Conservation (phyloP, 768 basidiomycete species). For the Suillus variegatus region DNA sequence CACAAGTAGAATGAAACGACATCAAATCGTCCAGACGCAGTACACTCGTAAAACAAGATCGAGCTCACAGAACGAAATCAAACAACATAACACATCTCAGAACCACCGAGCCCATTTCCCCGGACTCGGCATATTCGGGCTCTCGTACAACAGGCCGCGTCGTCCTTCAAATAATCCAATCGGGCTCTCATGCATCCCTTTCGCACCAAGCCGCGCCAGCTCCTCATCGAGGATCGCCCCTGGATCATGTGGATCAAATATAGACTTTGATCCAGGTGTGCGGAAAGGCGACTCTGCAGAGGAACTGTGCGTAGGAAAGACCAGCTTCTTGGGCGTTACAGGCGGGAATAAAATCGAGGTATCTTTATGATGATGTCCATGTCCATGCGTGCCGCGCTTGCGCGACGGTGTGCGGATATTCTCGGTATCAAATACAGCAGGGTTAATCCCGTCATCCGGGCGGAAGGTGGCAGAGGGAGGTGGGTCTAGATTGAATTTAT, state of each 20-base stretch:
- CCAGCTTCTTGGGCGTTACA: conserved; percentile 46
- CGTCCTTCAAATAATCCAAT: conserved; percentile 65
- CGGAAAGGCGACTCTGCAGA: conserved; percentile 45
- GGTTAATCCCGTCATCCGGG: conserved; percentile 35
- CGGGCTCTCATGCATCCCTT: conserved; percentile 57
- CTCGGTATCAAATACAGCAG: conserved; percentile 37
- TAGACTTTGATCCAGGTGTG: conserved; percentile 44
- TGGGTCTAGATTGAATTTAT: conserved; percentile 68
- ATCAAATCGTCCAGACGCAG: neutral
- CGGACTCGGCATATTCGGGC: conserved; percentile 65
- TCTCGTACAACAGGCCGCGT: conserved; percentile 65
- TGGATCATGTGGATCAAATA: conserved; percentile 77
- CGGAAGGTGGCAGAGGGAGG: conserved; percentile 42
- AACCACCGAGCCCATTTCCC: conserved; percentile 55
- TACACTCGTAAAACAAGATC: conserved; percentile 4
- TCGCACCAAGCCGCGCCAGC: conserved; percentile 51
- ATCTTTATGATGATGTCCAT: conserved; percentile 14
- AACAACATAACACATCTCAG: conserved; percentile 28
- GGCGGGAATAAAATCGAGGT: conserved; percentile 31
- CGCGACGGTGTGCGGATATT: conserved; percentile 48
- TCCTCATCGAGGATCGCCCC: conserved; percentile 71
- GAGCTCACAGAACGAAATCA: conserved; percentile 1
- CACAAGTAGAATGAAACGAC: conserved; percentile 1
- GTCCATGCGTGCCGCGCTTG: conserved; percentile 35
- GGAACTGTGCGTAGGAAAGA: conserved; percentile 32